Evolutionary conservation across 768 basidiomycete genomes (phyloP), one percentile per base, ranked within the genome.

Genomic region (Strobilomyces dryophilus): DNA sequence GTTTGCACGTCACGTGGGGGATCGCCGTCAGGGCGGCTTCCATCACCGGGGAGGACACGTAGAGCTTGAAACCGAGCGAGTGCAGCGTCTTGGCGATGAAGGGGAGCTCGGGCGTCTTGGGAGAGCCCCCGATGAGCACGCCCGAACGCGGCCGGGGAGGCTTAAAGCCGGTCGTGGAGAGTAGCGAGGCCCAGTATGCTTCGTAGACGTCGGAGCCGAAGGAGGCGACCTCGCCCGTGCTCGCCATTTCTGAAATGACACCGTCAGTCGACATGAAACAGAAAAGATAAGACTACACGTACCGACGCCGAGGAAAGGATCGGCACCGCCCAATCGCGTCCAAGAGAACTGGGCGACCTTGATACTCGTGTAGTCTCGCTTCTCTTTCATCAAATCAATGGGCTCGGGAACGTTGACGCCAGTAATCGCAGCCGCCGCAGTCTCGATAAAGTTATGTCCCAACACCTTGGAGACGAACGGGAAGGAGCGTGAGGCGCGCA

Each of bases 381-480:
- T 79, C 69, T 88, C 78, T 50, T 84, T 80, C 95, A 98, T 98
- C 53, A 95, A 72, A 66, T 99, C 95, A 24, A 95, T 71, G 7
- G 97, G 90, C 57, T 85, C 87, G 2, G 97, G 97, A 0, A 98
- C 92, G 58, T 92, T 77, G 54, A 88, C 79, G 50, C 83, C 87
- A 18, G 88, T 81, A 59, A 95, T 95, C 18, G 94, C 94, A 24
- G 84, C 80, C 15, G 93, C 88, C 14, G 95, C 95, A 37, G 86
- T 85, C 57, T 98, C 90, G 60, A 99, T 93, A 71, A 98, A 98
- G 77, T 99, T 98, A 72, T 88, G 87, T 42, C 92, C 95, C 57
- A 98, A 80, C 17, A 98, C 95, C 76, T 98, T 98, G 24, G 93
- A 97, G 3, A 99, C 97, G 75, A 99, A 99, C 57, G 95, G 95